Base-by-base conservation (phyloP, 2,329 filamentous ascomycete genomes). In the Stromatinia cepivora region DNA sequence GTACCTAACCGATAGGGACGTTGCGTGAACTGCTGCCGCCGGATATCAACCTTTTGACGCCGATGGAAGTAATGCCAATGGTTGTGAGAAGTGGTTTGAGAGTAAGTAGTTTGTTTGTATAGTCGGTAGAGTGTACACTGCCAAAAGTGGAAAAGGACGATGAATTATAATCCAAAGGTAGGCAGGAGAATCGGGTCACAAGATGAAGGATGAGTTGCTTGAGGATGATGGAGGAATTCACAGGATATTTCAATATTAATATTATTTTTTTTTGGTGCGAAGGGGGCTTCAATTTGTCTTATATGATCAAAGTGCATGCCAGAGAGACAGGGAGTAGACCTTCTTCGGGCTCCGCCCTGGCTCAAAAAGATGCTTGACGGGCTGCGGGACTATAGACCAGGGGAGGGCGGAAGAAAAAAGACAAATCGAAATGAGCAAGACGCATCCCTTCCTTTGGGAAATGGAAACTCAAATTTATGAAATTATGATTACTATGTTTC, bases 341-440 rank as follows among this genome's bases (percentile, higher is more conserved):
- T 75, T 70, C 71, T 69, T 67, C 66, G 73, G 72, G 61, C 70
- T 70, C 53, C 61, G 62, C 70, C 67, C 67, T 71, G 71, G 72
- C 56, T 69, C 71, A 64, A 63, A 65, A 70, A 70, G 67, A 69
- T 45, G 54, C 59, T 61, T 67, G 69, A 71, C 36, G 70, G 72
- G 72, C 71, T 72, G 67, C 72, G 70, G 73, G 72, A 72, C 48
- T 67, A 70, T 72, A 70, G 71, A 75, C 74, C 71, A 76, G 74
- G 75, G 75, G 74, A 73, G 72, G 52, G 71, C 72, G 74, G 73
- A 75, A 75, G 69, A 70, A 73, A 73, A 73, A 73, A 73, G 58
- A 75, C 69, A 73, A 73, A 74, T 75, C 67, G 72, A 76, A 76
- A 76, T 76, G 73, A 76, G 73, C 53, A 70, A 53, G 48, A 45